Evolutionary conservation across 306 rosid species (phyloP).

Genomic region (Fragaria nilgerrensis): DNA sequence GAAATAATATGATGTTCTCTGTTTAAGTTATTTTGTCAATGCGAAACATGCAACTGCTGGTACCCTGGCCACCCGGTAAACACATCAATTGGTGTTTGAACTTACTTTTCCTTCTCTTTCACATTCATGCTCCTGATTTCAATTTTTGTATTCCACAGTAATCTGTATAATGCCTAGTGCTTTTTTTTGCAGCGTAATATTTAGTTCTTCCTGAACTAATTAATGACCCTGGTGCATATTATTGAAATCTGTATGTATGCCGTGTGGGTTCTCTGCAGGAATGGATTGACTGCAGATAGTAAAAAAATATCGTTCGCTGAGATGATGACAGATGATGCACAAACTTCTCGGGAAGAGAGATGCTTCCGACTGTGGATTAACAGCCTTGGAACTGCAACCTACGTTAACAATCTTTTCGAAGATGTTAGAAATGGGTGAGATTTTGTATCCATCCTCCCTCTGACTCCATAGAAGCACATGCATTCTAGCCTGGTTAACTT

Average conservation of each 20-base stretch:
- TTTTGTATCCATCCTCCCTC: constrained; percentile 17
- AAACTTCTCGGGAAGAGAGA: constrained; percentile 97
- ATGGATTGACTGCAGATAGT: constrained; percentile 82
- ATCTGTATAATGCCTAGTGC: background rate
- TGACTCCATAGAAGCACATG: background rate
- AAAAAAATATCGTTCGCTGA: constrained; percentile 79
- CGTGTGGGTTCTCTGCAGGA: constrained; percentile 47
- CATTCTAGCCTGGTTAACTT: constrained; percentile 2
- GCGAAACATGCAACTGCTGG: background rate
- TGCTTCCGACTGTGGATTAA: constrained; percentile 98
- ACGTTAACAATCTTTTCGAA: constrained; percentile 91
- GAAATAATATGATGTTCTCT: background rate
- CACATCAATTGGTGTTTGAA: background rate
- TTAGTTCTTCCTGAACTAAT: background rate
- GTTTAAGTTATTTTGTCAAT: background rate
- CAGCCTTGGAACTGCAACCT: constrained; percentile 85
- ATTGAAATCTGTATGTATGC: background rate
- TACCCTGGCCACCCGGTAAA: background rate
- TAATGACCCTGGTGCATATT: background rate
- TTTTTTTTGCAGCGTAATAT: background rate
- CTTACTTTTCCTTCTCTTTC: background rate
- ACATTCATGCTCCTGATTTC: background rate
- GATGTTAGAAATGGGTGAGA: constrained; percentile 91
- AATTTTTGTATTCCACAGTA: background rate
- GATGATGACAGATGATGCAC: constrained; percentile 96